Evolutionary conservation across 2,329 filamentous ascomycete species (phyloP).

Genomic region (Calonectria crousiana): DNA sequence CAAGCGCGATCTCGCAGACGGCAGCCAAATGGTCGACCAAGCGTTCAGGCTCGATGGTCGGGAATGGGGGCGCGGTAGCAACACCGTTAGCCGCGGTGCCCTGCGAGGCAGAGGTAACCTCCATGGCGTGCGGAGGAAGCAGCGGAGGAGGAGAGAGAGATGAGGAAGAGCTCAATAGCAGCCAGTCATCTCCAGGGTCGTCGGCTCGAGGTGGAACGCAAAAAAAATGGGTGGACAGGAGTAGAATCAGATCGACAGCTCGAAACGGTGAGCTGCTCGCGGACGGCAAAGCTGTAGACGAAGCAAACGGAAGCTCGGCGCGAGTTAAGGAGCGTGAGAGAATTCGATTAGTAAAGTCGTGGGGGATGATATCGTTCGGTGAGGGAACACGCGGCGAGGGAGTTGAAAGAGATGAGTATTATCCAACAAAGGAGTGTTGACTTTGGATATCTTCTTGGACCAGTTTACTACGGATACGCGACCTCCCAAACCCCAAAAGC

Average conservation of each 20-base stretch:
- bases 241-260: conserved; percentile 25
- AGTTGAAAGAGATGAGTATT: conserved; percentile 38
- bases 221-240: conserved; percentile 21
- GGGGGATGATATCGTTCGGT: conserved; percentile 27
- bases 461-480: conserved; percentile 39
- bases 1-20: conserved; percentile 79
- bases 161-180: conserved; percentile 36
- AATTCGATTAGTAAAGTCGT: conserved; percentile 24
- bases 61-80: conserved; percentile 58
- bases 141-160: conserved; percentile 30
- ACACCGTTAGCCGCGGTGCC: conserved; percentile 62
- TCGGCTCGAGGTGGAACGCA: conserved; percentile 27
- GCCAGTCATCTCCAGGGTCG: conserved; percentile 46
- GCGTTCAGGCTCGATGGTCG: conserved; percentile 73
- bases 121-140: conserved; percentile 57
- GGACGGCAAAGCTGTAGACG: conserved; percentile 17
- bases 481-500: conserved; percentile 29
- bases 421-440: conserved; percentile 43
- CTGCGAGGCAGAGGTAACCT: conserved; percentile 62
- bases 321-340: conserved; percentile 38
- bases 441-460: conserved; percentile 40
- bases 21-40: conserved; percentile 79
- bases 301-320: conserved; percentile 30
- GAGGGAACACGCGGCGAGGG: conserved; percentile 32
- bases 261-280: conserved; percentile 32